Percentiles rank a stretch among this genome's conserved stretches.
phyloP scores from a whole-genome alignment of 192 early-diverging fungal genomes.

The Backusella morwellensis region DNA sequence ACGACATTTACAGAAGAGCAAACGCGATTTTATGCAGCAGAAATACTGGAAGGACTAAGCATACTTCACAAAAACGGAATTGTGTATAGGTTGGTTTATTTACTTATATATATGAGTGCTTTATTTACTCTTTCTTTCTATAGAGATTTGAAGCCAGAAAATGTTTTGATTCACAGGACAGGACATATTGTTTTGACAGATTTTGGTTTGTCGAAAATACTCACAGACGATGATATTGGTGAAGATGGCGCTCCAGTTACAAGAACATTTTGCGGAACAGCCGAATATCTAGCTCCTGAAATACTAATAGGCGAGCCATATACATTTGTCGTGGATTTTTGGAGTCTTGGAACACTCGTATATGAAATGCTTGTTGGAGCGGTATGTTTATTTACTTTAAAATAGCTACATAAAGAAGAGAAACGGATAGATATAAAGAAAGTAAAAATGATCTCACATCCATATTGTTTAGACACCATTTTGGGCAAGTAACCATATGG shows the following conservation, averaged over 20 bases:
- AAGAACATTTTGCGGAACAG: slow-evolving; percentile 86
- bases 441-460: not conserved
- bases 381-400: slow-evolving; percentile 11
- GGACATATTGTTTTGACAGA: slow-evolving; percentile 77
- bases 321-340: slow-evolving; percentile 77
- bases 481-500: slow-evolving; percentile 57
- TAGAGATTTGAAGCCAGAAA: slow-evolving; percentile 73
- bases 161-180: slow-evolving; percentile 60
- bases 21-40: slow-evolving; percentile 71
- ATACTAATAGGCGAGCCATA: slow-evolving; percentile 71
- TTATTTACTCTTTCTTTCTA: not conserved
- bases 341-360: slow-evolving; percentile 76
- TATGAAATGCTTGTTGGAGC: slow-evolving; percentile 74
- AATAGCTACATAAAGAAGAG: not conserved
- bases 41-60: slow-evolving; percentile 66
- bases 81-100: slow-evolving; percentile 47
- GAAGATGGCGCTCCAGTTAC: slow-evolving; percentile 54
- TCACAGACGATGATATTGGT: slow-evolving; percentile 21
- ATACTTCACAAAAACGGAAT: slow-evolving; percentile 67
- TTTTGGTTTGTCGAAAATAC: slow-evolving; percentile 74
- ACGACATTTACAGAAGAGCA: slow-evolving; percentile 59
- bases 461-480: slow-evolving; percentile 46
- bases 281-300: slow-evolving; percentile 89
- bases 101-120: not conserved
- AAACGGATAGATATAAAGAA: not conserved